Evolutionary conservation across 2,329 filamentous ascomycete genomes (phyloP), one percentile per base, ranked within the genome.

Genomic region (Aspergillus fructus): DNA sequence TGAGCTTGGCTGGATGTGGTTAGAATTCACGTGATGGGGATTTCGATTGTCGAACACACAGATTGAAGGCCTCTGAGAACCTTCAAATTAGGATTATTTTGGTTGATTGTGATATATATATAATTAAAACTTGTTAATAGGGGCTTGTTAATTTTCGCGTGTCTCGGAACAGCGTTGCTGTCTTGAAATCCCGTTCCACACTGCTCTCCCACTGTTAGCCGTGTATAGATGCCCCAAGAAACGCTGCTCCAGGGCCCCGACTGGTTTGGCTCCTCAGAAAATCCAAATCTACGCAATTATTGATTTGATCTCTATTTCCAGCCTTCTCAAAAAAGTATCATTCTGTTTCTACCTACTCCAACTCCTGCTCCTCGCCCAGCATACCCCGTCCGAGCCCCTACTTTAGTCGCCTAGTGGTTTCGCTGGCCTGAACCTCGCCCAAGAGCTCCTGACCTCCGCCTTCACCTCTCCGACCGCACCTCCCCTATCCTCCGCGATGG

Each of bases 401-500:
- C 34, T 33, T 33, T 41, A 56, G 55, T 62, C 55, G 58, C 56
- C 58, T 64, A 64, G 58, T 59, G 61, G 61, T 59, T 62, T 62
- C 49, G 61, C 58, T 64, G 63, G 60, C 63, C 63, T 64, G 54
- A 63, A 55, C 58, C 27, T 62, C 54, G 56, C 56, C 56, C 58
- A 48, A 59, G 47, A 55, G 53, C 53, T 55, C 53, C 60, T 61
- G 57, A 62, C 59, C 24, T 60, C 52, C 61, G 55, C 42, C 53
- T 56, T 52, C 40, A 49, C 49, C 55, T 53, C 50, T 42, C 51
- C 33, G 49, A 56, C 41, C 55, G 51, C 53, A 45, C 39, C 49
- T 40, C 53, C 55, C 46, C 52, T 55, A 59, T 61, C 61, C 60
- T 59, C 69, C 78, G 82, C 68, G 74, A 99, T 99, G 94, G 94